Conservation (phyloP, 768 basidiomycete genomes). For the Hirschioporus abietinus region DNA sequence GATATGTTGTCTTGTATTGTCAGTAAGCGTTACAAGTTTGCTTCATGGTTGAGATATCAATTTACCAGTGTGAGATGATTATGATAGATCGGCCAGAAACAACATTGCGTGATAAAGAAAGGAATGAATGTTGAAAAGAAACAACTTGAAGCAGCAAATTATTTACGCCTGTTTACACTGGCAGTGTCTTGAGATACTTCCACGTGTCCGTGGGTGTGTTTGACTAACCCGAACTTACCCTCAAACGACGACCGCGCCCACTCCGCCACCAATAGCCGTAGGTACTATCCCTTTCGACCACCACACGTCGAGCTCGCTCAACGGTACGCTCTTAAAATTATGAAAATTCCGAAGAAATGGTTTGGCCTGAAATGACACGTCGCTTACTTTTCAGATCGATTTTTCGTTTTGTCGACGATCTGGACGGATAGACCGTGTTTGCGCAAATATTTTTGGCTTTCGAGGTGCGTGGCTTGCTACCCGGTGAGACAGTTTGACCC, state of each 20-base stretch:
- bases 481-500: not conserved
- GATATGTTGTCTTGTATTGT: no score
- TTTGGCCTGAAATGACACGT: not conserved
- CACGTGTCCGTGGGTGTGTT: conserved; percentile 1
- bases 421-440: not conserved
- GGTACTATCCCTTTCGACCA: not conserved
- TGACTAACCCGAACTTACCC: not conserved
- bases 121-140: not conserved
- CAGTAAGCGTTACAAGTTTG: no score
- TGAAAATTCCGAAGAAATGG: not conserved
- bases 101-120: not conserved
- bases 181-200: not conserved
- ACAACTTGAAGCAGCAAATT: no score
- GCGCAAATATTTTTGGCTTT: not conserved
- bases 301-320: not conserved
- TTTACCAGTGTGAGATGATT: no score
- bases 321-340: conserved; percentile 1
- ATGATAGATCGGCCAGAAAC: no score
- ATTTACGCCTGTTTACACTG: not conserved
- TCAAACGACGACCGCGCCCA: not conserved
- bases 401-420: not conserved
- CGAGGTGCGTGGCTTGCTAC: not conserved
- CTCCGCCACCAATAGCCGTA: not conserved
- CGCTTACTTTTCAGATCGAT: not conserved
- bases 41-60: no score